Conservation (phyloP, 306 rosid species). For the Prunus mongolica region DNA sequence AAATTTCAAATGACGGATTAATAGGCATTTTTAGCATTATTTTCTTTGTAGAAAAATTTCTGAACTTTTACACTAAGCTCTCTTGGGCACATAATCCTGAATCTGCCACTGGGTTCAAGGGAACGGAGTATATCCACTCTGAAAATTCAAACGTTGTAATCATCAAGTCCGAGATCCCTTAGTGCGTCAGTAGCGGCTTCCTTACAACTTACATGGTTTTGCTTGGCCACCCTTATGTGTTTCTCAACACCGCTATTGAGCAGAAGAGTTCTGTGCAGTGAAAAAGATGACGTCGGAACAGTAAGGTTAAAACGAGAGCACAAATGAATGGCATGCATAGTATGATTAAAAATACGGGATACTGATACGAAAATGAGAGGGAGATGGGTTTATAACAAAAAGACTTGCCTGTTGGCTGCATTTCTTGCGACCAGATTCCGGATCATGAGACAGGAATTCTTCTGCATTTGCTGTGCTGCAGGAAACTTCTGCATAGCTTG, state of each 20-base stretch:
- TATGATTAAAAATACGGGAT: not conserved
- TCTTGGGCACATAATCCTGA: no score
- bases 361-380: not conserved
- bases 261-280: conserved; percentile 56
- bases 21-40: no score
- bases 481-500: conserved; percentile 87
- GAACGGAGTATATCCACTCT: not conserved
- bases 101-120: not conserved
- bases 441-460: conserved; percentile 81
- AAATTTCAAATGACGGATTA: no score
- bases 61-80: no score
- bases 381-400: not conserved
- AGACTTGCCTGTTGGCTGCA: conserved; percentile 70
- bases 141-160: conserved; percentile 42
- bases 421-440: conserved; percentile 82
- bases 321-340: not conserved
- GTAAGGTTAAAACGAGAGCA: not conserved
- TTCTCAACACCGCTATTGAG: conserved; percentile 71
- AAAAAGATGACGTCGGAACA: not conserved
- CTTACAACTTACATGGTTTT: conserved; percentile 69
- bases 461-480: conserved; percentile 80
- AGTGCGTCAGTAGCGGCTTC: conserved; percentile 88
- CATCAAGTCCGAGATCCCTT: conserved; percentile 82
- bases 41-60: no score
- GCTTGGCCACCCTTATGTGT: conserved; percentile 72